Conservation (phyloP, 768 basidiomycete species). For the Rhodotorula sphaerocarpa region DNA sequence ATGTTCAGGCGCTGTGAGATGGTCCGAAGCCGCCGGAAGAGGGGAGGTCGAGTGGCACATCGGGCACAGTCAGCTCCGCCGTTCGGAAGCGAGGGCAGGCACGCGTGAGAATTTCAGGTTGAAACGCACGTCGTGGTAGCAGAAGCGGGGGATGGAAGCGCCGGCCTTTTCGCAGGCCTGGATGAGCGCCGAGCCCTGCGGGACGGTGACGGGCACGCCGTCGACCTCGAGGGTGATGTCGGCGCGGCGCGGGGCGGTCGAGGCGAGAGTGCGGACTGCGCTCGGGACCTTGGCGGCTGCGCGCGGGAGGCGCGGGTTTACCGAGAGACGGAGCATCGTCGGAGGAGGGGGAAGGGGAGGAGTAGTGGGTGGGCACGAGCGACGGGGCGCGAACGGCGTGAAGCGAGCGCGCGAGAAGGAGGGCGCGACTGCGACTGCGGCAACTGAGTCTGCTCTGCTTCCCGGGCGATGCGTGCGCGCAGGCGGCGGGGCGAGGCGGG, state of each 20-base stretch:
- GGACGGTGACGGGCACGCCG: constrained; percentile 93
- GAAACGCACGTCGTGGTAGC: constrained; percentile 35
- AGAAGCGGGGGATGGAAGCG: constrained; percentile 41
- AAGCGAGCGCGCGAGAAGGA: neutral
- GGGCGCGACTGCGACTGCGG: too few species aligned
- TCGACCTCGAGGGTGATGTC: constrained; percentile 82
- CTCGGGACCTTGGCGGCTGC: neutral
- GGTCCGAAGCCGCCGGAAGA: too few species aligned
- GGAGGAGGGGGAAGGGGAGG: neutral
- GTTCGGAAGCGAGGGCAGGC: too few species aligned
- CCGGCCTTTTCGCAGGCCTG: constrained; percentile 42
- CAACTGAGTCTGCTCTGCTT: neutral
- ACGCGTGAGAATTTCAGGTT: too few species aligned
- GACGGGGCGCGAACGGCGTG: neutral
- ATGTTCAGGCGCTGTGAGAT: constrained; percentile 67
- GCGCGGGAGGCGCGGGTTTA: neutral
- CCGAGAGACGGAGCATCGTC: constrained; percentile 19
- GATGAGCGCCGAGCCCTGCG: constrained; percentile 57
- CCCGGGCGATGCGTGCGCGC: too few species aligned
- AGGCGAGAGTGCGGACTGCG: constrained; percentile 6
- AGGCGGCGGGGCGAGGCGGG: too few species aligned
- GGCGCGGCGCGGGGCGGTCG: constrained; percentile 1
- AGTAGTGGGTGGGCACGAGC: neutral
- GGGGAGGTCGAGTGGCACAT: too few species aligned
- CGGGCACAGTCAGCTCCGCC: too few species aligned